Conservation (phyloP, 2,329 filamentous ascomycete species). For the Exutisphaerella laricina region DNA sequence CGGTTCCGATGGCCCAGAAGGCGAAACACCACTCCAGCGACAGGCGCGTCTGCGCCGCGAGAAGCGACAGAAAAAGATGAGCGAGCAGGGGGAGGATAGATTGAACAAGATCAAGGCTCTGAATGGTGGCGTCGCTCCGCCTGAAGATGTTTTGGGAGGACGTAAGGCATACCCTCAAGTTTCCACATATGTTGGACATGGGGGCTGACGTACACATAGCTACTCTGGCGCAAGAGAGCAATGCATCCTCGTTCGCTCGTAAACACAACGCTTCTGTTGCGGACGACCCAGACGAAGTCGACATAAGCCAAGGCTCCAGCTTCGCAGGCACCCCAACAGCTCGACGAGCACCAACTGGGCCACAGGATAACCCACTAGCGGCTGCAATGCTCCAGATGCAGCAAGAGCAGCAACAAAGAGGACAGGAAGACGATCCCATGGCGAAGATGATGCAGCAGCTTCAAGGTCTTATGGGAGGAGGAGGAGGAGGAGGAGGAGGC, state of each 20-base stretch:
- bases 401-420: slow-evolving; percentile 19
- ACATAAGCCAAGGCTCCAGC: slow-evolving; percentile 47
- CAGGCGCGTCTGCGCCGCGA: slow-evolving; percentile 73
- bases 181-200: neutral
- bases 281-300: slow-evolving; percentile 66
- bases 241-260: neutral
- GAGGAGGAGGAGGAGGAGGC: slow-evolving; percentile 20
- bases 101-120: slow-evolving; percentile 71
- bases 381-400: slow-evolving; percentile 31
- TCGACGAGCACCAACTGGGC: slow-evolving; percentile 7
- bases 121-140: slow-evolving; percentile 43
- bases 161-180: slow-evolving; percentile 10
- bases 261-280: slow-evolving; percentile 32
- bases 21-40: slow-evolving; percentile 42
- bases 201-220: slow-evolving; percentile 20
- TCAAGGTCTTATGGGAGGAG: slow-evolving; percentile 50
- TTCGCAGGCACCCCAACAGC: slow-evolving; percentile 15
- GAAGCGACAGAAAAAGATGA: slow-evolving; percentile 72
- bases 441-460: slow-evolving; percentile 71
- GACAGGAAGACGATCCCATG: slow-evolving; percentile 32
- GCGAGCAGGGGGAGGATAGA: slow-evolving; percentile 62
- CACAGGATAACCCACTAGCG: slow-evolving; percentile 24
- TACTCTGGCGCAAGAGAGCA: slow-evolving; percentile 17
- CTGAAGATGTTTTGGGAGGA: slow-evolving; percentile 30
- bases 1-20: slow-evolving; percentile 23